A percentile compares a stretch with the other conserved stretches of the same genome.
Conservation (phyloP, 176 grass and related monocot species). For the Ampelocalamus luodianensis region DNA sequence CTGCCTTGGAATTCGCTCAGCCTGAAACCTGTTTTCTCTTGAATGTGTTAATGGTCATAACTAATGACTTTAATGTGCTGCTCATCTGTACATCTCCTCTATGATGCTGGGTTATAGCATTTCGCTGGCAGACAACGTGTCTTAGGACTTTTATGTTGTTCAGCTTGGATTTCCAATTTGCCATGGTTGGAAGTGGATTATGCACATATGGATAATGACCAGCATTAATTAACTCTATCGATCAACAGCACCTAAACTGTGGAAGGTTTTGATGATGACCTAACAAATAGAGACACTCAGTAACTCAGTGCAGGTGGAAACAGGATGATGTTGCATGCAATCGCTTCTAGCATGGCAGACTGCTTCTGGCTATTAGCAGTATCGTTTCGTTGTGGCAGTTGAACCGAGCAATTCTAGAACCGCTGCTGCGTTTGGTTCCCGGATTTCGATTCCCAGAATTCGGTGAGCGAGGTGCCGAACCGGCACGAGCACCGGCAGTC, state of each 20-base stretch:
- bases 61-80: background rate
- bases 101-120: constrained; percentile 7
- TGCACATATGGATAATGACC: background rate
- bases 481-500: background rate
- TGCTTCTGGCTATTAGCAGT: too few relatives aligned
- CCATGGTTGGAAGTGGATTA: background rate
- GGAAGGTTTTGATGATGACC: too few relatives aligned
- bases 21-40: background rate
- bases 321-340: too few relatives aligned
- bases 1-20: background rate
- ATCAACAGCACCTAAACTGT: background rate
- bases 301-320: too few relatives aligned
- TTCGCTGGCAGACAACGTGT: background rate
- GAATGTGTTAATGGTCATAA: background rate
- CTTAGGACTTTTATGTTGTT: background rate
- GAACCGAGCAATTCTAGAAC: background rate
- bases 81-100: constrained; percentile 8
- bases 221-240: background rate
- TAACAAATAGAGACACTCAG: too few relatives aligned
- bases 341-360: too few relatives aligned
- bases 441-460: background rate
- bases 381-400: too few relatives aligned
- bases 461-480: background rate
- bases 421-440: background rate
- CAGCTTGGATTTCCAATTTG: background rate